A percentile compares a stretch with the other conserved stretches of the same genome.
Evolutionary conservation across 192 early-diverging fungal species (phyloP).

Genomic region (Borealophlyctis nickersoniae): DNA sequence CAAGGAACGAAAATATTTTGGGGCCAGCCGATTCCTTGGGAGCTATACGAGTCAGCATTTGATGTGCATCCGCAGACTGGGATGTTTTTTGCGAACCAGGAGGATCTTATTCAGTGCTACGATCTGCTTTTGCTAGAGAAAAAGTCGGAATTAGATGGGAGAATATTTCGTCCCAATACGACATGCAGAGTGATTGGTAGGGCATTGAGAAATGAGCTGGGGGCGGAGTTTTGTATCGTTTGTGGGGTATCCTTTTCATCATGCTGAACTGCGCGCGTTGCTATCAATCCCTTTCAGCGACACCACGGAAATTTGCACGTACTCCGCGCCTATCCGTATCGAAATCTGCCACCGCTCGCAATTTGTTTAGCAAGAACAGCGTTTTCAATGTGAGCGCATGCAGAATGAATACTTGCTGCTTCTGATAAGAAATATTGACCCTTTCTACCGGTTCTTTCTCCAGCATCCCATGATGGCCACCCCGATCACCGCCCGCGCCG

Average conservation of each 20-base stretch:
- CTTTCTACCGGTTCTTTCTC: too few species aligned
- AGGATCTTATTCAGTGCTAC: neutral
- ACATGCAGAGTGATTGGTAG: neutral
- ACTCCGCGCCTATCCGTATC: neutral
- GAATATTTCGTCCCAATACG: neutral
- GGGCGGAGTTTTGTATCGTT: neutral
- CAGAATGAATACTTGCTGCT: too few species aligned
- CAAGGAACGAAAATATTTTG: too few species aligned
- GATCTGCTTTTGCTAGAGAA: neutral
- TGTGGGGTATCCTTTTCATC: neutral
- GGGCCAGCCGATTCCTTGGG: too few species aligned
- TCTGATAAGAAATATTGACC: too few species aligned
- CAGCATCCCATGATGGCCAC: neutral
- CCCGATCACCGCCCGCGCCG: neutral
- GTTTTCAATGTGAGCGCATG: slow-evolving; percentile 1
- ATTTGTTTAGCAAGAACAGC: neutral
- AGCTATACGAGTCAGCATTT: neutral
- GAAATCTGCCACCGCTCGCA: neutral
- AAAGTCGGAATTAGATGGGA: neutral
- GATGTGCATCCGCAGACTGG: neutral
- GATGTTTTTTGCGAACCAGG: neutral
- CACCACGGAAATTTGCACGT: neutral
- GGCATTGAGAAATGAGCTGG: too few species aligned
- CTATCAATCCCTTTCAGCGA: too few species aligned
- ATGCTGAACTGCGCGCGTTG: too few species aligned